Evolutionary conservation across 139 green algal species (phyloP).

Genomic region (Closterium sp.): DNA sequence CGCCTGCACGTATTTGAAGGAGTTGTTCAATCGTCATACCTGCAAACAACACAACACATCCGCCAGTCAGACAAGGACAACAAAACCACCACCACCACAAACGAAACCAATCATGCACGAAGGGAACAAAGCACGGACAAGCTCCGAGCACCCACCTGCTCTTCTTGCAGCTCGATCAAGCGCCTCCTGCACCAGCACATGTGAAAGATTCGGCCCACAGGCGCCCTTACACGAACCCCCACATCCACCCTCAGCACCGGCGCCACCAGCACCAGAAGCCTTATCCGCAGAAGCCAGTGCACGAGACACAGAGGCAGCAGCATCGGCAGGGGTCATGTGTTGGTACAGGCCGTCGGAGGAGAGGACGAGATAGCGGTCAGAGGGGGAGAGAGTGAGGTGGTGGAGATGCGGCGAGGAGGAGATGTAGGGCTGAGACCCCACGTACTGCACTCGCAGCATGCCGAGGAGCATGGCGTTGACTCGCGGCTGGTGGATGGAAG

Average conservation of each 20-base stretch:
- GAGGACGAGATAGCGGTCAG: neutral
- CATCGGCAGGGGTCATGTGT: constrained; percentile 1
- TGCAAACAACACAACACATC: neutral
- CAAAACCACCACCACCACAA: neutral
- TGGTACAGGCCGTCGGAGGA: constrained; percentile 19
- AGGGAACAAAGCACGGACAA: neutral
- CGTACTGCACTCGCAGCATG: constrained; percentile 17
- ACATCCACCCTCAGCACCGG: no score
- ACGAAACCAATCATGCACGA: neutral
- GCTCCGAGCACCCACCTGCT: neutral
- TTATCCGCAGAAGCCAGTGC: neutral
- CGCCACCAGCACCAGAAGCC: neutral
- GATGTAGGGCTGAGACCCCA: constrained; percentile 7
- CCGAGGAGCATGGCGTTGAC: constrained; percentile 10
- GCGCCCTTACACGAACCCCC: neutral
- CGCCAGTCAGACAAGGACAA: neutral
- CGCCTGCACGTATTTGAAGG: neutral
- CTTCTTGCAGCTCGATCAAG: neutral
- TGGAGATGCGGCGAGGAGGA: constrained; percentile 4
- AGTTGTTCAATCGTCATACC: neutral
- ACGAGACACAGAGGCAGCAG: neutral
- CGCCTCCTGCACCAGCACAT: neutral
- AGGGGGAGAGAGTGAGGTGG: neutral
- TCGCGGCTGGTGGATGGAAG: neutral
- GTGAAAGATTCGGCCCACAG: neutral